These are phyloP conservation scores for Solanum habrochaites DNA, from an alignment of 257 asterid genomes.

Conservation along the genomic window DNA sequence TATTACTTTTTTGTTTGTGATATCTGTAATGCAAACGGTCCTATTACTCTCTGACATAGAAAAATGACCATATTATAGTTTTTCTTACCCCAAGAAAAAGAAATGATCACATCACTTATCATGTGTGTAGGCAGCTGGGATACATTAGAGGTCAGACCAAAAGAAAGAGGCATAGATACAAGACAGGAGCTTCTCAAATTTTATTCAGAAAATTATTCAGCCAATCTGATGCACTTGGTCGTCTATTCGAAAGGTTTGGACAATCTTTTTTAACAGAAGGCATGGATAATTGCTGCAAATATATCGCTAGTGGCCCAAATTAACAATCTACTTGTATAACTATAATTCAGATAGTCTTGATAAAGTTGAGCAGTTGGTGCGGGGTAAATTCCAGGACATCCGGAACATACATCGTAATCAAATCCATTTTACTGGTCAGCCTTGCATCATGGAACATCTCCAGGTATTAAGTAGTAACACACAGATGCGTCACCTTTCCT, in stretches of 20 bases:
- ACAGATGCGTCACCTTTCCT: neutral
- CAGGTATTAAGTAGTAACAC: conserved; percentile 36
- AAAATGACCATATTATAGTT: neutral
- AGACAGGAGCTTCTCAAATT: conserved; percentile 78
- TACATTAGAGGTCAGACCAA: conserved; percentile 83
- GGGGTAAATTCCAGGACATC: conserved; percentile 76
- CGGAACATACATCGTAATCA: conserved; percentile 43
- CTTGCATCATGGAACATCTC: conserved; percentile 70
- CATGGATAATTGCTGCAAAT: conserved; percentile 11
- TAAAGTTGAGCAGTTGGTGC: conserved; percentile 58
- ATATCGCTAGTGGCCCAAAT: conserved; percentile 5
- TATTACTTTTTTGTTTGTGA: neutral
- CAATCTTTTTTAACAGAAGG: conserved; percentile 26
- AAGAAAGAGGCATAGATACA: conserved; percentile 76
- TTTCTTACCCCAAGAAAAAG: neutral
- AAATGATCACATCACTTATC: neutral
- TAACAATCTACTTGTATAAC: conserved; percentile 1
- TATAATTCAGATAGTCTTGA: conserved; percentile 62
- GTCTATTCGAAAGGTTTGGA: conserved; percentile 73
- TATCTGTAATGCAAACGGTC: neutral
- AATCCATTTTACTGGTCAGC: conserved; percentile 67
- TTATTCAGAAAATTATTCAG: conserved; percentile 74
- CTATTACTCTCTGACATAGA: neutral
- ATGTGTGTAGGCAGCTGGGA: conserved; percentile 75
- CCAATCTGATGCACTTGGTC: conserved; percentile 94